Conservation (phyloP, 2,329 filamentous ascomycete species). For the Drechmeria coniospora region DNA sequence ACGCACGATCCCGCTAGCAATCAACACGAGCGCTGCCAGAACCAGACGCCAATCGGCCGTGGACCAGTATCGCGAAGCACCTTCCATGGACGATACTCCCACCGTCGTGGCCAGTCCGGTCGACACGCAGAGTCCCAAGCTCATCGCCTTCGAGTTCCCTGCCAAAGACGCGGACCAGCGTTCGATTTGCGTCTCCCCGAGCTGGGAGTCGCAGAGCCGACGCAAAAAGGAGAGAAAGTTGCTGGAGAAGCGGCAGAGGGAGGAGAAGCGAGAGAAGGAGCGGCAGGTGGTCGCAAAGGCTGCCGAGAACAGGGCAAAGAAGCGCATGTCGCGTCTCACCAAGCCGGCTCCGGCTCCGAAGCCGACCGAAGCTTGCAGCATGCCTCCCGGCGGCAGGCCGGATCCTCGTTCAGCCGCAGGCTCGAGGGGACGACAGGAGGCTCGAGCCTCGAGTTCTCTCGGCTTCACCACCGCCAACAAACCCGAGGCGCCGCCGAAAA, state of each 20-base stretch:
- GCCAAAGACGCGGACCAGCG: slow-evolving; percentile 13
- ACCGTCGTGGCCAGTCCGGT: slow-evolving; percentile 4
- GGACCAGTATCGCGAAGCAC: slow-evolving; percentile 4
- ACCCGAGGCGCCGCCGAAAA: slow-evolving; percentile 8
- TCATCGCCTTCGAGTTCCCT: slow-evolving; percentile 17
- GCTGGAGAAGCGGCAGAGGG: slow-evolving; percentile 16
- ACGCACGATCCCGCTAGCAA: slow-evolving; percentile 4
- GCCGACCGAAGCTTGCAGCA: slow-evolving; percentile 3
- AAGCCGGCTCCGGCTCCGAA: slow-evolving; percentile 2
- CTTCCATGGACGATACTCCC: neutral
- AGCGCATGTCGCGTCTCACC: slow-evolving; percentile 2
- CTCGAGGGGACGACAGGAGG: slow-evolving; percentile 1
- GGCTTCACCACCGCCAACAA: slow-evolving; percentile 10
- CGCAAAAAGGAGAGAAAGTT: slow-evolving; percentile 38
- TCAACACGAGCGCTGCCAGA: slow-evolving; percentile 5
- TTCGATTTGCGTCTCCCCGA: slow-evolving; percentile 44
- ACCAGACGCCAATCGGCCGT: slow-evolving; percentile 2
- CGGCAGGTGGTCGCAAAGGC: slow-evolving; percentile 10
- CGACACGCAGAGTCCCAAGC: slow-evolving; percentile 13
- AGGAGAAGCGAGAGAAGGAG: slow-evolving; percentile 12
- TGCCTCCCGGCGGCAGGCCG: neutral
- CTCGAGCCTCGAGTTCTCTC: slow-evolving; percentile 12
- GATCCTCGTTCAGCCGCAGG: neutral
- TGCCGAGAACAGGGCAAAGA: slow-evolving; percentile 10
- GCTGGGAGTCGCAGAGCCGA: slow-evolving; percentile 41